Evolutionary conservation across 2,329 filamentous ascomycete species (phyloP).

Genomic region (Chrysosporium keratinophilum): DNA sequence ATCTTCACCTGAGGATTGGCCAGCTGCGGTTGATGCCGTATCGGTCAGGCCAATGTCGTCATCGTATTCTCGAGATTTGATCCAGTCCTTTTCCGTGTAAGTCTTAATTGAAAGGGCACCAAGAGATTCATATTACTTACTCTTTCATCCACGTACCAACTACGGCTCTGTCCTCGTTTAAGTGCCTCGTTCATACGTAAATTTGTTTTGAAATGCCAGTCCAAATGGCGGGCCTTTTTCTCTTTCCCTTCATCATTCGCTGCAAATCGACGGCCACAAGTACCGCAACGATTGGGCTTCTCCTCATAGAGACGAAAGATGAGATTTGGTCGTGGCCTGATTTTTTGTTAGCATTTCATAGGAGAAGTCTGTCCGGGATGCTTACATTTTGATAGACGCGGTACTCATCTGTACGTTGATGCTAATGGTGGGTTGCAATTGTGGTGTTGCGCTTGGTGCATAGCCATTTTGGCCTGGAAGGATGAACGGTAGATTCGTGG

Average conservation of each 20-base stretch:
- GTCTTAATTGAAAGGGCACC: background rate
- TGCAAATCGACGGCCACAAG: slow-evolving; percentile 80
- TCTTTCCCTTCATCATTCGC: slow-evolving; percentile 66
- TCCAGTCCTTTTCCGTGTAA: slow-evolving; percentile 61
- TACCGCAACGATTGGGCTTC: slow-evolving; percentile 76
- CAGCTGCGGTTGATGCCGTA: slow-evolving; percentile 31
- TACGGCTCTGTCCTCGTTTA: slow-evolving; percentile 77
- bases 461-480: slow-evolving; percentile 30
- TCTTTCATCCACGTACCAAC: slow-evolving; percentile 87
- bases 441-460: slow-evolving; percentile 29
- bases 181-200: slow-evolving; percentile 77
- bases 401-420: slow-evolving; percentile 48
- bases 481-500: slow-evolving; percentile 35
- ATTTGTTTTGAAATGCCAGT: slow-evolving; percentile 96
- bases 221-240: slow-evolving; percentile 84
- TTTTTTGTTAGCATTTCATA: background rate
- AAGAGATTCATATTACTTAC: slow-evolving; percentile 41
- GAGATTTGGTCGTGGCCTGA: slow-evolving; percentile 62
- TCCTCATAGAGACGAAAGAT: slow-evolving; percentile 67
- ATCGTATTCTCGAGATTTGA: slow-evolving; percentile 68
- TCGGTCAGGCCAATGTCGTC: slow-evolving; percentile 47
- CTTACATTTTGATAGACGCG: slow-evolving; percentile 63
- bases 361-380: slow-evolving; percentile 19
- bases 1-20: slow-evolving; percentile 32
- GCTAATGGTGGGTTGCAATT: slow-evolving; percentile 24